Conservation (phyloP, 2,329 filamentous ascomycete genomes). For the Phaeosphaeriaceae sp. region DNA sequence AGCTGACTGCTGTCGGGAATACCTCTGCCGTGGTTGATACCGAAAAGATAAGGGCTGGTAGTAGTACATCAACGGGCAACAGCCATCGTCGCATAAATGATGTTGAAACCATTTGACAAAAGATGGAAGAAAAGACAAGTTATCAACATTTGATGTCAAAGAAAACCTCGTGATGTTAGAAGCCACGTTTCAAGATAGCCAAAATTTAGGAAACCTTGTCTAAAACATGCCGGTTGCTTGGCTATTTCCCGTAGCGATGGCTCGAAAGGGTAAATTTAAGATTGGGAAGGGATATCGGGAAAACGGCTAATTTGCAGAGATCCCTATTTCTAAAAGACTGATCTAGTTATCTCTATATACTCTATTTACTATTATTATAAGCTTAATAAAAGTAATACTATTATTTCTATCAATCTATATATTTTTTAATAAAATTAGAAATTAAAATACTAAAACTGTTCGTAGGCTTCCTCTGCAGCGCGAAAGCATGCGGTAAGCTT, state of each 20-base stretch:
- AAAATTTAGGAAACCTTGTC: constrained; percentile 15
- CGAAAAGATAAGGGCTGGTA: constrained; percentile 9
- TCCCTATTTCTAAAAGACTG: constrained; percentile 1
- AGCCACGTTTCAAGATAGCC: constrained; percentile 27
- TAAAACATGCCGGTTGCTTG: constrained; percentile 18
- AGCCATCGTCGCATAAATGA: constrained; percentile 1
- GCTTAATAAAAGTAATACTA: no score
- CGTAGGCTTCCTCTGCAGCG: no score
- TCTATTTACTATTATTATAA: no score
- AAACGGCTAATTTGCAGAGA: constrained; percentile 13
- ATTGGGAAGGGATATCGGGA: constrained; percentile 10
- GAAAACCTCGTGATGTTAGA: constrained; percentile 8
- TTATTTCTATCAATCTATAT: no score
- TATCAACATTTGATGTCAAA: constrained; percentile 2
- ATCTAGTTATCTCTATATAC: constrained; percentile 14
- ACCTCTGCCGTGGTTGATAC: constrained; percentile 16
- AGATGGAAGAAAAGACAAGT: background rate
- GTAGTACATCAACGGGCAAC: background rate
- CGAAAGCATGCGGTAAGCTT: no score
- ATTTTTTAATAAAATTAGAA: no score
- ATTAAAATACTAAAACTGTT: no score
- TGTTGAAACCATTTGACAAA: background rate
- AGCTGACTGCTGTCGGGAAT: constrained; percentile 25
- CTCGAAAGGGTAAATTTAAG: constrained; percentile 2
- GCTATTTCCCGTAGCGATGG: constrained; percentile 10